A percentile compares a stretch with the other conserved stretches of the same genome.
phyloP scores from a whole-genome alignment of 768 basidiomycete species.

The Naganishia friedmannii region DNA sequence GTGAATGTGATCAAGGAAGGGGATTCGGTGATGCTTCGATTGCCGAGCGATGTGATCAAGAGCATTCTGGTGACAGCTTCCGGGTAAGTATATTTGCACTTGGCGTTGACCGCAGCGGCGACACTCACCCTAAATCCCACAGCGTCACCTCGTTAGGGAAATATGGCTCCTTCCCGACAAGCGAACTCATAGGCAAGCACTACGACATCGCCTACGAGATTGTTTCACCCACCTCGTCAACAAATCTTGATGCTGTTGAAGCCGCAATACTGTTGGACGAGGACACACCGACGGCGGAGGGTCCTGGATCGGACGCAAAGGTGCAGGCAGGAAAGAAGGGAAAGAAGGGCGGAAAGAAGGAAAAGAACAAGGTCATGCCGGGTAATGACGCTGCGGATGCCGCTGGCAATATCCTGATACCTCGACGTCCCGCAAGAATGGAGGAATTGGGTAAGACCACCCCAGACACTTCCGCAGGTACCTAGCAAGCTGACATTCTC shows the following conservation, averaged over 20 bases:
- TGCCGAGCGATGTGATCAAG: conserved; percentile 77
- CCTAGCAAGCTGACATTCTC: too few relatives aligned
- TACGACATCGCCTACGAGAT: conserved; percentile 91
- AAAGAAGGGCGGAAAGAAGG: conserved; percentile 27
- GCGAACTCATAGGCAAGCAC: conserved; percentile 73
- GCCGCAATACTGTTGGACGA: conserved; percentile 15
- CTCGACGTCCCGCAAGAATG: conserved; percentile 62
- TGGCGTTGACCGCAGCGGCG: not conserved
- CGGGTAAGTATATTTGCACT: conserved; percentile 57
- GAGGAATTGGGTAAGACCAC: conserved; percentile 71
- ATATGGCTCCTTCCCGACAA: conserved; percentile 75
- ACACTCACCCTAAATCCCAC: not conserved
- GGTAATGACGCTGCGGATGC: conserved; percentile 58
- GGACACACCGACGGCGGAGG: conserved; percentile 25
- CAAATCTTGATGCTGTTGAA: not conserved
- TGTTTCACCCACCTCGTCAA: conserved; percentile 34
- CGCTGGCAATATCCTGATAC: conserved; percentile 16
- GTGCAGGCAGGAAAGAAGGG: conserved; percentile 21
- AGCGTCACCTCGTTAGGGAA: conserved; percentile 77
- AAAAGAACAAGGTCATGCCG: conserved; percentile 56
- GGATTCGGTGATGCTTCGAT: conserved; percentile 70
- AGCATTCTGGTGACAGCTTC: conserved; percentile 70
- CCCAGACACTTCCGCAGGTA: too few relatives aligned
- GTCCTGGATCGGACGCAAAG: conserved; percentile 6
- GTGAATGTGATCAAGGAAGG: conserved; percentile 60